These are phyloP conservation scores for Brasenia schreberi DNA, from an alignment of 164 flowering plant species.

Conservation along the genomic window DNA sequence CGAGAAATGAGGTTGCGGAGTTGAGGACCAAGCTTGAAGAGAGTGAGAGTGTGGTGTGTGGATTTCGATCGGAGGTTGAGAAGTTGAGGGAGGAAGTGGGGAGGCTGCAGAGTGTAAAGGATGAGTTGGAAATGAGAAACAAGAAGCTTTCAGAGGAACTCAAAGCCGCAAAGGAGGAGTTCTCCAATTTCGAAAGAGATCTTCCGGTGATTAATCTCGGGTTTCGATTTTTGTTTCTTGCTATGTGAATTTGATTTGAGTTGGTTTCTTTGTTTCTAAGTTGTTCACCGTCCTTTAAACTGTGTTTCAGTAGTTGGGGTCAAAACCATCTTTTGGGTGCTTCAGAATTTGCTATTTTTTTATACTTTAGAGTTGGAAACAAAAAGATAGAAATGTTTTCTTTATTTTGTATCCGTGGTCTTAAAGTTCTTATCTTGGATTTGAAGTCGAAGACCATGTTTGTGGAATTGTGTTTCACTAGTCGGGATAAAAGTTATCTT, in stretches of 20 bases:
- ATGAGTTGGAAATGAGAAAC: no score
- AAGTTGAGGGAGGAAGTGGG: slow-evolving; percentile 29
- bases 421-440: no score
- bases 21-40: slow-evolving; percentile 20
- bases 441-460: no score
- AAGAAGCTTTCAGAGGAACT: slow-evolving; percentile 24
- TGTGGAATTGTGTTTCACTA: no score
- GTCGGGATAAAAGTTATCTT: no score
- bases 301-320: background rate
- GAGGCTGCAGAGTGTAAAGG: slow-evolving; percentile 8
- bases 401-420: no score
- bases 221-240: background rate
- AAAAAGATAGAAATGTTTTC: no score
- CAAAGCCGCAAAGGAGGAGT: slow-evolving; percentile 26
- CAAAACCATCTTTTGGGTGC: background rate
- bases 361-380: no score
- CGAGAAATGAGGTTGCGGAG: slow-evolving; percentile 3
- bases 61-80: slow-evolving; percentile 29
- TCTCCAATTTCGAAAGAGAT: background rate
- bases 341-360: background rate
- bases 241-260: background rate
- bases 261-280: background rate
- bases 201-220: background rate
- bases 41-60: slow-evolving; percentile 28
- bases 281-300: background rate